Evolutionary conservation across 208 protist genomes (phyloP), one percentile per base, ranked within the genome.

Genomic region (Trichomonas gallinae): DNA sequence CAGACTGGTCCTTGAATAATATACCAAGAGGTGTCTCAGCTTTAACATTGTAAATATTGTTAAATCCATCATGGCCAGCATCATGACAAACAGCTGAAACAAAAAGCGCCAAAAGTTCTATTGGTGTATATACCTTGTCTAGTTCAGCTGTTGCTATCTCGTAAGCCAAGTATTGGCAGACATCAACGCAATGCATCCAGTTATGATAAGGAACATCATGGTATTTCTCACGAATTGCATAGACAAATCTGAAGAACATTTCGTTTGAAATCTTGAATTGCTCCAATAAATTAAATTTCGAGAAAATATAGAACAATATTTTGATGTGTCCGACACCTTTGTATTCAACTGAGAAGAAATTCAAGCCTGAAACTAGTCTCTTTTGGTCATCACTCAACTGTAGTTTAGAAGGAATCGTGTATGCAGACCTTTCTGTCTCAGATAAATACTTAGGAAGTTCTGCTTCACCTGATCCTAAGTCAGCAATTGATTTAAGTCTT

Each of bases 21-120:
- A 98, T 98, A 44, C 98, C 98, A 45, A 99, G 97, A 96, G 98
- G 98, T 9, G 98, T 97, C 96, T 98, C 97, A 21, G 98, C 98
- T 96, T 98, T 98, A 34, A 98, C 97, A 97, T 99, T 98, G 97
- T 99, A 99, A 97, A 98, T 98, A 97, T 99, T 99, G 97, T 99
- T 99, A 42, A 99, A 96, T 38, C 99, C 99, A 0, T 99, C 99
- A 97, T 99, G 99, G 96, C 99, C 98, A 97, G 98, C 98, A 98
- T 99, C 99, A 97, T 99, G 99, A 89, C 99, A 98, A 40, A 98
- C 97, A n/a, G 98, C 98, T 31, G 98, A 98, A 31, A 99, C 97
- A 23, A 99, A 23, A 13, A 97, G 96, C 0, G 98, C 98, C 23
- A 99, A 97, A 15, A 98, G 96, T 96, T 99, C 98, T 93, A 98